Evolutionary conservation across 2,329 filamentous ascomycete species (phyloP), one percentile per base, ranked within the genome.

Genomic region (Piedraia hortae): DNA sequence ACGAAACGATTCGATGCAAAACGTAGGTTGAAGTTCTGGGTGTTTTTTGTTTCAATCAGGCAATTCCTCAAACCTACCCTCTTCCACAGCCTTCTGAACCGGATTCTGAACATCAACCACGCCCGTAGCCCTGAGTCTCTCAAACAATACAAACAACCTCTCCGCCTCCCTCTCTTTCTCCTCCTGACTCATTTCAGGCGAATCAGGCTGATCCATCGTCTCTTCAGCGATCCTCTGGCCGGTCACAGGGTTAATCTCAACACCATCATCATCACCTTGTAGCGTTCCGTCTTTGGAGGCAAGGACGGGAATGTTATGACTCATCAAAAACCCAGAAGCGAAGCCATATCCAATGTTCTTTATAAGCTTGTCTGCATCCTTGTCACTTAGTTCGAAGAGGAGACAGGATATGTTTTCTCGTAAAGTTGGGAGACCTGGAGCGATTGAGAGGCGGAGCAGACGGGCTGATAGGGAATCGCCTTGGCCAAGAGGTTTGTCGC

Each of bases 111-210:
- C 63, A 31, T 71, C 54, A 14, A 88, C 53, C 4, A 88, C 54
- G 3, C 77, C 77, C 6, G 67, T 85, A 29, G 59, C 61, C 40
- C 62, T 74, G 19, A 85, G 49, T 28, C 60, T 59, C 45, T 91
- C 78, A 45, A 91, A 91, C 3, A 91, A 50, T 7, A 90, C 77
- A 47, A 88, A 91, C 1, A 91, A 46, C 25, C 65, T 61, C 45
- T 91, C 82, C 0, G 80, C 82, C 40, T 97, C 85, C 26, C 73
- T 56, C 43, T 90, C 74, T 44, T 82, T 91, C 48, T 93, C 82
- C 31, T 80, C 78, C 20, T 73, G 54, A 0, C 72, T 85, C 82
- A 93, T 90, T 43, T 82, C 72, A 31, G 77, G 68, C 22, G 75
- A 38, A 5, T 28, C 24, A 6, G 23, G 20, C 4, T 32, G 13